phyloP scores from a whole-genome alignment of 345 rosid genomes.

The Kernera saxatilis region DNA sequence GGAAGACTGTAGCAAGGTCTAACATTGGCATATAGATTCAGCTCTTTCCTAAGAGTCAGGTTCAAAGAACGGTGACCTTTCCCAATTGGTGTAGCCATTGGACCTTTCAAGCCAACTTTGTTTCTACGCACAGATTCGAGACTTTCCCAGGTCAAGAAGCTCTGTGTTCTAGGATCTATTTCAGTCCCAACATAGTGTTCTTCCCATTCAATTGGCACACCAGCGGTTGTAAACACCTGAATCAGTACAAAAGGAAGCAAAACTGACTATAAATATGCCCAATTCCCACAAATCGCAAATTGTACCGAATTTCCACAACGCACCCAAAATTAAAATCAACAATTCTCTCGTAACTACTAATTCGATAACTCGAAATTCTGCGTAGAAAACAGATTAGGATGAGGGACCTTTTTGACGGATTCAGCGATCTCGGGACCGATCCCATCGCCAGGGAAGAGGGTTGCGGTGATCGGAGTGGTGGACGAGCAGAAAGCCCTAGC shows the following conservation, averaged over 20 bases:
- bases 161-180: constrained; percentile 95
- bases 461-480: constrained; percentile 64
- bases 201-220: constrained; percentile 96
- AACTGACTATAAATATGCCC: background rate
- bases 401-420: constrained; percentile 74
- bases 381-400: background rate
- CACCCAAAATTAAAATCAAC: constrained; percentile 1
- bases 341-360: background rate
- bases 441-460: constrained; percentile 98
- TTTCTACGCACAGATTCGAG: constrained; percentile 86
- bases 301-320: too few relatives aligned
- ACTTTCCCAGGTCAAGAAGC: constrained; percentile 97
- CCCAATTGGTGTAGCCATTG: constrained; percentile 99
- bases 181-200: constrained; percentile 78
- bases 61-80: constrained; percentile 98
- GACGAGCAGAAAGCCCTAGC: constrained; percentile 59
- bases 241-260: background rate
- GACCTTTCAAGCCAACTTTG: constrained; percentile 93
- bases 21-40: constrained; percentile 91
- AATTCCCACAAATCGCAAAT: background rate
- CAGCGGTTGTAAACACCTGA: constrained; percentile 71
- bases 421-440: constrained; percentile 99
- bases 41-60: constrained; percentile 89
- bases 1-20: constrained; percentile 99
- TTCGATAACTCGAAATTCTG: background rate